These are phyloP conservation scores for Komagataella phaffii DNA, from an alignment of 805 yeast genomes.

Conservation along the genomic window DNA sequence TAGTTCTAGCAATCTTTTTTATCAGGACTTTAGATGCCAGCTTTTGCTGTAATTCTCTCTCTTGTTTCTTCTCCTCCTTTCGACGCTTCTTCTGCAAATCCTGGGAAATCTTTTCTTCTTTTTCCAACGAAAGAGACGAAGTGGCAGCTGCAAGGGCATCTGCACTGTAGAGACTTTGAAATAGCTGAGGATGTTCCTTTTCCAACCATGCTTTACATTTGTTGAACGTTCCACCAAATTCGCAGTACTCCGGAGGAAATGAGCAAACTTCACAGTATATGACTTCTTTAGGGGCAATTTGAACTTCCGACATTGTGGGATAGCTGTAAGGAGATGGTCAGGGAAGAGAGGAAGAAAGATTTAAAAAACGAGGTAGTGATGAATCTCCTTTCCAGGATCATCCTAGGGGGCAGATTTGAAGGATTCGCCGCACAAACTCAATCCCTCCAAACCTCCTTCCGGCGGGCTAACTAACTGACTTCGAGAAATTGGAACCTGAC, in stretches of 20 bases:
- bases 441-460: not conserved
- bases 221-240: slow-evolving; percentile 70
- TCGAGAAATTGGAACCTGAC: not conserved
- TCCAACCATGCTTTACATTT: slow-evolving; percentile 79
- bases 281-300: slow-evolving; percentile 20
- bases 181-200: slow-evolving; percentile 43
- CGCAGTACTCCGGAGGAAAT: slow-evolving; percentile 87
- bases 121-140: slow-evolving; percentile 54
- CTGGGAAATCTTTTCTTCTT: slow-evolving; percentile 70
- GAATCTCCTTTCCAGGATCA: not conserved
- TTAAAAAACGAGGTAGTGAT: not conserved
- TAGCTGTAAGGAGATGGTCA: not conserved
- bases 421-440: too few relatives aligned
- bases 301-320: not conserved
- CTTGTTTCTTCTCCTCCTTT: slow-evolving; percentile 75
- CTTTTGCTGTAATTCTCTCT: slow-evolving; percentile 69
- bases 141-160: slow-evolving; percentile 43
- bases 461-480: not conserved
- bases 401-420: not conserved
- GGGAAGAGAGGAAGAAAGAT: not conserved
- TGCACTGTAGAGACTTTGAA: slow-evolving; percentile 43
- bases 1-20: slow-evolving; percentile 82
- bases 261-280: slow-evolving; percentile 71
- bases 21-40: slow-evolving; percentile 70
- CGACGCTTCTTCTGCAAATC: slow-evolving; percentile 77